Evolutionary conservation across 129 eudicot genomes (phyloP), one percentile per base, ranked within the genome.

Genomic region (Flaveria robusta): DNA sequence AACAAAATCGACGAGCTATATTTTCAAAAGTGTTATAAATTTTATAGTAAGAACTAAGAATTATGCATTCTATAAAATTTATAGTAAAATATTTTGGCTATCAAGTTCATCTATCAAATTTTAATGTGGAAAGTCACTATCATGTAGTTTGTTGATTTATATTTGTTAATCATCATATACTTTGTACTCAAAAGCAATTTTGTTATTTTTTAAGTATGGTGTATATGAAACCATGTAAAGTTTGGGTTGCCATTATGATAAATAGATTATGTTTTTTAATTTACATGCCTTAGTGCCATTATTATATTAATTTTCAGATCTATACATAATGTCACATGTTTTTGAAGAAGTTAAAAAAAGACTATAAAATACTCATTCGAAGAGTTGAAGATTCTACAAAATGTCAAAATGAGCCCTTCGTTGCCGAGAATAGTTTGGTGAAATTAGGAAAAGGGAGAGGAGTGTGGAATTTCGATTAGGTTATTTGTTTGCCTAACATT

Each of bases 361-460:
- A 12, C n/a, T 3, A 11, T 47, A 12, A 47, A 43, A 43, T 9
- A 43, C 49, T 43, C 13, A 11, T 8, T 43, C 3, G 49, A 43
- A 56, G 10, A 56, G 29, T 20, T 54, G 26, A 54, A 19, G 3
- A 54, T 52, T 50, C 5, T 23, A 54, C 10, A 34, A 34, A 34
- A 34, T 34, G 39, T 34, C 39, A 34, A 34, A n/a, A 19, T 3
- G 13, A 54, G 12, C 4, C 62, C 62, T 19, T 3, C 12, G 65
- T 58, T 58, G 16, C 65, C 65, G 34, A 58, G 65, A 58, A 22
- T 22, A 58, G 65, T 58, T 58, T 58, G 34, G 65, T 58, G 29
- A 58, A 58, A 12, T 23, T 58, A 58, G 65, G 65, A 23, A 58
- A 23, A n/a, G 14, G 16, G 52, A 47, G 52, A 47, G 52, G 6